Evolutionary conservation across 345 rosid genomes (phyloP).

Genomic region (Crucihimalaya himalaica): DNA sequence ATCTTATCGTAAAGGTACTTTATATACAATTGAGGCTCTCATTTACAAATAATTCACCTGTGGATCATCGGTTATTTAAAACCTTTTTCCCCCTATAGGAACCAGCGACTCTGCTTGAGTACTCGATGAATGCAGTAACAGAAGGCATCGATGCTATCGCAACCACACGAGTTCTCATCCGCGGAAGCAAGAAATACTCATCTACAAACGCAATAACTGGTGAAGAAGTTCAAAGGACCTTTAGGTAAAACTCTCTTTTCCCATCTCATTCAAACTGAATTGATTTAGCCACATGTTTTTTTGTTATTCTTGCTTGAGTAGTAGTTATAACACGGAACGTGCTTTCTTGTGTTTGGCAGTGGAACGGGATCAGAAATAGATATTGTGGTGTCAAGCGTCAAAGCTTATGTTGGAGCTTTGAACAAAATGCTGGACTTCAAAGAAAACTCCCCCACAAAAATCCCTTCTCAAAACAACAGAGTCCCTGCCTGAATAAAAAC

Average conservation of each 20-base stretch:
- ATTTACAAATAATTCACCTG: not conserved
- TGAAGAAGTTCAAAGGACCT: constrained; percentile 61
- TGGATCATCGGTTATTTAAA: not conserved
- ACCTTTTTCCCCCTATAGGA: constrained; percentile 47
- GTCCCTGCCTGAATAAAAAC: constrained; percentile 48
- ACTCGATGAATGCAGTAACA: constrained; percentile 83
- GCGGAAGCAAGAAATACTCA: constrained; percentile 50
- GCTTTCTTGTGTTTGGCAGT: constrained; percentile 40
- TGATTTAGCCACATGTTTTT: not conserved
- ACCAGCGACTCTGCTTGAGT: constrained; percentile 74
- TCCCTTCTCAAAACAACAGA: constrained; percentile 36
- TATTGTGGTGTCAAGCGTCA: constrained; percentile 88
- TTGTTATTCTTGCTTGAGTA: not conserved
- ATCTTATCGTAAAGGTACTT: constrained; percentile 79
- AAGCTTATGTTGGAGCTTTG: constrained; percentile 79
- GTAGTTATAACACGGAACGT: not conserved
- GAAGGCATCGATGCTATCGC: constrained; percentile 99
- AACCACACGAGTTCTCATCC: constrained; percentile 84
- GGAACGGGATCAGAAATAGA: constrained; percentile 91
- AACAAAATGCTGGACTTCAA: constrained; percentile 87
- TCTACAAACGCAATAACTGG: constrained; percentile 63
- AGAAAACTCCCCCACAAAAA: constrained; percentile 34
- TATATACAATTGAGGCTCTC: not conserved
- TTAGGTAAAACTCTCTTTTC: constrained; percentile 54
- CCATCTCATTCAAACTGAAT: not conserved